Evolutionary conservation across 1,284 basidiomycete genomes (phyloP).

Genomic region (Irpex lacteus): DNA sequence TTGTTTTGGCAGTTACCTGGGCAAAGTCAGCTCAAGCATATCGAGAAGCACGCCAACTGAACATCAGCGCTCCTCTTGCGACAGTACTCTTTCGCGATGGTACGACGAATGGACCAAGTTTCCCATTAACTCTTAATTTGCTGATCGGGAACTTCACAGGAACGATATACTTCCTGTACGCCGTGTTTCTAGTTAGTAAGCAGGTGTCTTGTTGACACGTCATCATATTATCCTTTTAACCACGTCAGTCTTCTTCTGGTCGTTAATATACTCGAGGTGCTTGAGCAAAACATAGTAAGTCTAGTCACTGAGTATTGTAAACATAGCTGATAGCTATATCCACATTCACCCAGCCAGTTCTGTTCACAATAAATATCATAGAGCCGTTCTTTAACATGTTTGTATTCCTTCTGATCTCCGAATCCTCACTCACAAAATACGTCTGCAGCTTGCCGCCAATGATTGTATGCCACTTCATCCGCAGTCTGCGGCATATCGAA

Average conservation of each 20-base stretch:
- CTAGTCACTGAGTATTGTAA: background rate
- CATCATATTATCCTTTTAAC: background rate
- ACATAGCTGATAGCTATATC: background rate
- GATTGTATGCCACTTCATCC: background rate
- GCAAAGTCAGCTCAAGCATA: too few relatives aligned
- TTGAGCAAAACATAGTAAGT: background rate
- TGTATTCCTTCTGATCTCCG: too few relatives aligned
- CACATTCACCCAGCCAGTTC: background rate
- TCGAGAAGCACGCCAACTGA: too few relatives aligned
- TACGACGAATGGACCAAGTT: too few relatives aligned
- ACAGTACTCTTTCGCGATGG: too few relatives aligned
- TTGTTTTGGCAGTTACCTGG: too few relatives aligned
- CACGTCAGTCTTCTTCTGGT: background rate
- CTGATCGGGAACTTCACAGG: too few relatives aligned
- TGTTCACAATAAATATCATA: background rate
- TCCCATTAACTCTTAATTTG: too few relatives aligned
- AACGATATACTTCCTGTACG: too few relatives aligned
- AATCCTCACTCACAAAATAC: background rate
- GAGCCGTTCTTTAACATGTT: background rate
- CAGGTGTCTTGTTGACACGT: background rate
- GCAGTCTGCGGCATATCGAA: background rate
- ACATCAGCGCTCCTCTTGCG: too few relatives aligned
- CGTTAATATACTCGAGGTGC: background rate
- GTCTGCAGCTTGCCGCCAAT: background rate
- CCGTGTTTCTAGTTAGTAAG: background rate